Conservation (phyloP, 192 early-diverging fungal genomes). For the Gigaspora rosea region DNA sequence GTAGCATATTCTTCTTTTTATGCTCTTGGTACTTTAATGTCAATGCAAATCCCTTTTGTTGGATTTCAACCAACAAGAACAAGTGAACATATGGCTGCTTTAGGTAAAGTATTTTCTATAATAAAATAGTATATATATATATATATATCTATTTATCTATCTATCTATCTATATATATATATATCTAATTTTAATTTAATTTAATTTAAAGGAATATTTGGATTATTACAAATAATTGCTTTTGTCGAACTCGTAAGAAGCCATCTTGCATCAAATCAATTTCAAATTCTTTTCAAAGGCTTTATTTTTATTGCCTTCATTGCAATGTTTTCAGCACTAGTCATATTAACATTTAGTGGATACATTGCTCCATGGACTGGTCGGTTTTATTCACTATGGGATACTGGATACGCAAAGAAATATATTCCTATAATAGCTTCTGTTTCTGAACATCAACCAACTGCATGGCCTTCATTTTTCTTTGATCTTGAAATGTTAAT, state of each 20-base stretch:
- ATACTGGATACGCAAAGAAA: conserved; percentile 99
- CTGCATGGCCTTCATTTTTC: conserved; percentile 99
- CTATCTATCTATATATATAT: not conserved
- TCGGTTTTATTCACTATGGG: conserved; percentile 99
- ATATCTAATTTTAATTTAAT: not conserved
- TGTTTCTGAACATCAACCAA: conserved; percentile 99
- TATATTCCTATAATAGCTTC: conserved; percentile 99
- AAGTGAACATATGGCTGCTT: conserved; percentile 98
- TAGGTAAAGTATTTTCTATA: conserved; percentile 59
- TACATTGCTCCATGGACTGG: conserved; percentile 98
- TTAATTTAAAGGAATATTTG: conserved; percentile 77
- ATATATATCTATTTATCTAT: conserved; percentile 2
- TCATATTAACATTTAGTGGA: conserved; percentile 75
- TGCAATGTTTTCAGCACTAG: conserved; percentile 63
- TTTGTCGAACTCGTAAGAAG: conserved; percentile 85
- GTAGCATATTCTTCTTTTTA: conserved; percentile 99
- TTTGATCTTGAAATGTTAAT: conserved; percentile 98
- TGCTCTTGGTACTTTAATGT: conserved; percentile 90
- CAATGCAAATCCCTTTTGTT: conserved; percentile 99
- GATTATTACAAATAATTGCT: conserved; percentile 91
- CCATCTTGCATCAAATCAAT: conserved; percentile 80
- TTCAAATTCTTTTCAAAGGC: conserved; percentile 75
- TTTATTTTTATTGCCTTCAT: conserved; percentile 61
- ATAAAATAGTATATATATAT: not conserved
- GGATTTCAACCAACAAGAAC: conserved; percentile 97